Percentiles rank a stretch among this genome's conserved stretches.
Evolutionary conservation across 1,139 yeast genomes (phyloP).

Genomic region (Pichia norvegensis): DNA sequence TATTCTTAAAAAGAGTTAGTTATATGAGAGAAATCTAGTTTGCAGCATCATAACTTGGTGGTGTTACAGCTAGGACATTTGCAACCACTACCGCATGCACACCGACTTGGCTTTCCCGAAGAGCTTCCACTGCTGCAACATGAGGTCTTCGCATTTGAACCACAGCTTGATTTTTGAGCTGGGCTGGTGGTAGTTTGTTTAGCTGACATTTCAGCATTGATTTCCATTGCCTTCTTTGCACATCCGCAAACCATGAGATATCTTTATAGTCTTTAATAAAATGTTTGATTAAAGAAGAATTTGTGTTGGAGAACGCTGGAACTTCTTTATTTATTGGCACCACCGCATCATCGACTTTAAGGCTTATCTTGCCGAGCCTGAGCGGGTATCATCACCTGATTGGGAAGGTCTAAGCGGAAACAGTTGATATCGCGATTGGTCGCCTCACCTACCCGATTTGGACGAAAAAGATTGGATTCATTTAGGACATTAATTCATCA

Average conservation of each 20-base stretch:
- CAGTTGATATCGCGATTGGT: too few relatives aligned
- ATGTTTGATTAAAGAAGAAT: neutral
- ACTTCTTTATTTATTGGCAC: too few relatives aligned
- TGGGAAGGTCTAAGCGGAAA: too few relatives aligned
- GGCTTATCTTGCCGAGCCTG: too few relatives aligned
- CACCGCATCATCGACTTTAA: too few relatives aligned
- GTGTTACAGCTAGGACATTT: conserved; percentile 28
- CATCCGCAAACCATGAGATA: conserved; percentile 23
- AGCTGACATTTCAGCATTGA: conserved; percentile 3
- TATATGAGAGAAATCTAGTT: neutral
- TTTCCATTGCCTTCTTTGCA: conserved; percentile 15
- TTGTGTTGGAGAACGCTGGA: too few relatives aligned
- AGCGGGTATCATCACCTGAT: too few relatives aligned
- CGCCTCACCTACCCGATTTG: too few relatives aligned
- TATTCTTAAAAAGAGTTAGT: too few relatives aligned
- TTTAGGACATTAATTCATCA: too few relatives aligned
- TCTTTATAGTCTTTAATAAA: neutral
- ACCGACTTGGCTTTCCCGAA: conserved; percentile 17
- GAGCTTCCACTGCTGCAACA: conserved; percentile 19
- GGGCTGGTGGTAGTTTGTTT: neutral
- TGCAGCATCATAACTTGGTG: conserved; percentile 19
- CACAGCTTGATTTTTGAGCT: neutral
- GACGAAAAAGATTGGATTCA: too few relatives aligned
- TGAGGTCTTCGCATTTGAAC: conserved; percentile 3
- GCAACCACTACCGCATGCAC: conserved; percentile 28